These are phyloP conservation scores for Beta lomatogona DNA, from an alignment of 179 eudicot genomes.

Conservation along the genomic window DNA sequence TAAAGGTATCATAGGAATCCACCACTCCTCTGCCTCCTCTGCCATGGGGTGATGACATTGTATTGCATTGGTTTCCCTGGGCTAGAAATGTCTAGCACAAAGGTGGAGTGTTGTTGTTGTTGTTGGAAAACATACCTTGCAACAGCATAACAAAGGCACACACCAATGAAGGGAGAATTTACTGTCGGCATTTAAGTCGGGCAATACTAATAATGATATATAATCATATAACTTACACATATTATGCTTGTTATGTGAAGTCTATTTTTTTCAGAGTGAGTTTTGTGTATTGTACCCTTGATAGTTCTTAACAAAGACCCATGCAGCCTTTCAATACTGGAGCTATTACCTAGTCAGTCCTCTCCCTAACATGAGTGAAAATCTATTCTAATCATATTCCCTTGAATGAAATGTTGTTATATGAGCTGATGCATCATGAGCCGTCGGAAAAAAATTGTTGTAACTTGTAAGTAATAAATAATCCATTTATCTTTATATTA, in stretches of 20 bases:
- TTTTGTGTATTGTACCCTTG: not conserved
- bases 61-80: no score
- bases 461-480: not conserved
- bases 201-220: not conserved
- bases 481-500: not conserved
- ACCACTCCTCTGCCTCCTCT: no score
- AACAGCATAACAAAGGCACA: no score
- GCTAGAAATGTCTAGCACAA: no score
- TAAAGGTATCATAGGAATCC: no score
- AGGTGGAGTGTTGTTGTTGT: no score
- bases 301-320: not conserved
- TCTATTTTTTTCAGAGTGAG: not conserved
- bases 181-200: not conserved
- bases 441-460: not conserved
- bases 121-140: no score
- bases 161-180: no score
- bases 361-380: not conserved
- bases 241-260: not conserved
- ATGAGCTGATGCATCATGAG: not conserved
- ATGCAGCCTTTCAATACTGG: not conserved
- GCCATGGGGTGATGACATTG: no score
- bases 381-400: not conserved
- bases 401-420: not conserved
- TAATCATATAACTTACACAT: no score
- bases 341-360: not conserved